phyloP scores from a whole-genome alignment of 1,139 yeast genomes.

The Hyphopichia fennica region DNA sequence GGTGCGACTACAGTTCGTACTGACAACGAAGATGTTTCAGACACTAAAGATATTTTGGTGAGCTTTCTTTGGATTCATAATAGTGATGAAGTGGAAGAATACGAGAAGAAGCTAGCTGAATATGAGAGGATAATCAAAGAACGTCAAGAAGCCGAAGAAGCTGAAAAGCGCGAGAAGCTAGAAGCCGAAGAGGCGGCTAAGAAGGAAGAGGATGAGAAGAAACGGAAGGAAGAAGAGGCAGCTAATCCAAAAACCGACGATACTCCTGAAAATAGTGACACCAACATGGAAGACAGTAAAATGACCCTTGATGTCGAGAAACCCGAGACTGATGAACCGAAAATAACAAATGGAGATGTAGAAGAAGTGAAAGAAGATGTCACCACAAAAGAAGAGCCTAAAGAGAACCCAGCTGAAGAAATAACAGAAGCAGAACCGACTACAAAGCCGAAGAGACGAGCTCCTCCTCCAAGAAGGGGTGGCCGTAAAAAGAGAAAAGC shows the following conservation, averaged over 20 bases:
- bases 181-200: constrained; percentile 22
- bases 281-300: background rate
- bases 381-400: constrained; percentile 10
- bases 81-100: constrained; percentile 46
- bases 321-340: background rate
- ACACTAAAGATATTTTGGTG: constrained; percentile 52
- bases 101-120: constrained; percentile 37
- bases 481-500: constrained; percentile 20
- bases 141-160: constrained; percentile 21
- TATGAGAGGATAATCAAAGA: constrained; percentile 27
- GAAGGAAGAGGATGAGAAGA: constrained; percentile 15
- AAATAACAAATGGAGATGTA: constrained; percentile 7
- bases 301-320: background rate
- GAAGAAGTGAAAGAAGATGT: constrained; percentile 12
- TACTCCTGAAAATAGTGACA: constrained; percentile 11
- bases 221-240: constrained; percentile 3
- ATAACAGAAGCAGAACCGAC: constrained; percentile 7
- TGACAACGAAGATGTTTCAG: constrained; percentile 27
- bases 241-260: constrained; percentile 10
- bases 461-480: constrained; percentile 21
- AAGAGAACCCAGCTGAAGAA: constrained; percentile 9
- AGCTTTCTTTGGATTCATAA: constrained; percentile 66
- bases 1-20: constrained; percentile 11
- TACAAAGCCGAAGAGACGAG: constrained; percentile 16
- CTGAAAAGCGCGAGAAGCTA: constrained; percentile 25